Base-by-base conservation (phyloP, 2,329 filamentous ascomycete species). In the Hysterium pulicare region DNA sequence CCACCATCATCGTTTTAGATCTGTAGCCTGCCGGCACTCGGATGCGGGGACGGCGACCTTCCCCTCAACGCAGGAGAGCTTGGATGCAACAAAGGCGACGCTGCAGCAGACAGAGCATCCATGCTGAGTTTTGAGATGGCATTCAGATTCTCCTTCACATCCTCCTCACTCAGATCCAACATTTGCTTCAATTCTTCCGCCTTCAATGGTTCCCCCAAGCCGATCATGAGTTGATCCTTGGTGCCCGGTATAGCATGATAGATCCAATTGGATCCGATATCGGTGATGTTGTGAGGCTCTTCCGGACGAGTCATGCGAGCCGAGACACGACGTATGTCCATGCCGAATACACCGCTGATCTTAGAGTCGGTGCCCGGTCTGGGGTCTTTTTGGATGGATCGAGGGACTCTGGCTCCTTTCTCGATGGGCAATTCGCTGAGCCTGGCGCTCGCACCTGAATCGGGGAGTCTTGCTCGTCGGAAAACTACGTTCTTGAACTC, bases 401-500 rank as follows among this genome's bases (percentile, higher is more conserved):
- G 50, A 3, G 63, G 63, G 3, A 67, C 59, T 19, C 61, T 62
- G 26, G 59, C 61, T 24, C 55, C 58, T 34, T 54, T 53, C 32
- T 63, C 59, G 41, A 67, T 53, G 34, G 61, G 58, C 10, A 46
- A 37, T 42, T 67, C 63, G 39, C 54, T 58, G 39, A 67, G 53
- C 17, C 58, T 55, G 20, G 57, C 62, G 10, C 62, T 66, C 2
- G 58, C 62, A 17, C 63, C 63, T 3, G 59, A 55, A 40, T 67
- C 63, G 15, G 58, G 58, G 2, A 67, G 55, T 36, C 57, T 64
- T 16, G 61, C 63, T 17, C 63, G 57, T 51, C 59, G 64, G 54
- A 67, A 67, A 3, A 51, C 48, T 6, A 62, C 63, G 32, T 64
- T 64, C 52, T 67, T 65, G 24, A 67, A 55, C 53, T 67, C 63